Percentiles rank a stretch among this genome's conserved stretches.
These are phyloP conservation scores for Knoxdaviesia proteae DNA, from an alignment of 2,329 filamentous ascomycete species.

Conservation along the genomic window DNA sequence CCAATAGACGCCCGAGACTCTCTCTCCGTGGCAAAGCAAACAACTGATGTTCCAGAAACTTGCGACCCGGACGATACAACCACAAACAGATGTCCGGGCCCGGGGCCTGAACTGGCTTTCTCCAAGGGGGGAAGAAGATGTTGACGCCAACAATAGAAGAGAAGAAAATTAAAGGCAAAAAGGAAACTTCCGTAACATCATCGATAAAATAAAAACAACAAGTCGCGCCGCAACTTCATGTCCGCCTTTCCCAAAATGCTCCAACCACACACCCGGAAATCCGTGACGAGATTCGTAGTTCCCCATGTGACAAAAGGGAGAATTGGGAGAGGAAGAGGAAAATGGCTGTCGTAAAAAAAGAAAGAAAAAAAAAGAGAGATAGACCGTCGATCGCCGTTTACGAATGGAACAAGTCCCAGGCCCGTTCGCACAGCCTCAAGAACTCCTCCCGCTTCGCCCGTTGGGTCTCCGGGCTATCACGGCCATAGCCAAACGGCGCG, in stretches of 20 bases:
- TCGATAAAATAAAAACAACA: conserved; percentile 1
- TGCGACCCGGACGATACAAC: too few species aligned
- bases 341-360: conserved; percentile 8
- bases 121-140: too few species aligned
- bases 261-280: too few species aligned
- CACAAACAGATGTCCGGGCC: too few species aligned
- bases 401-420: conserved; percentile 95
- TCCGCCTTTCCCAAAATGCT: too few species aligned
- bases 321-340: conserved; percentile 17
- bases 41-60: too few species aligned
- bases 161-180: conserved; percentile 1
- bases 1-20: too few species aligned
- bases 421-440: conserved; percentile 61
- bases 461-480: conserved; percentile 67
- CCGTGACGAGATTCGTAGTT: too few species aligned
- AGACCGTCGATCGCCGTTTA: conserved; percentile 18
- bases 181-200: not conserved
- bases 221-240: too few species aligned
- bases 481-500: conserved; percentile 60
- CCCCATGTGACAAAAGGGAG: conserved; percentile 13
- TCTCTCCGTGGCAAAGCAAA: too few species aligned
- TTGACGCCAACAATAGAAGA: not conserved
- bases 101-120: too few species aligned
- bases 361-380: not conserved
- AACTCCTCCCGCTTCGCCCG: conserved; percentile 86